These are phyloP conservation scores for Barnettozyma wickerhamii DNA, from an alignment of 805 yeast genomes.

Conservation along the genomic window DNA sequence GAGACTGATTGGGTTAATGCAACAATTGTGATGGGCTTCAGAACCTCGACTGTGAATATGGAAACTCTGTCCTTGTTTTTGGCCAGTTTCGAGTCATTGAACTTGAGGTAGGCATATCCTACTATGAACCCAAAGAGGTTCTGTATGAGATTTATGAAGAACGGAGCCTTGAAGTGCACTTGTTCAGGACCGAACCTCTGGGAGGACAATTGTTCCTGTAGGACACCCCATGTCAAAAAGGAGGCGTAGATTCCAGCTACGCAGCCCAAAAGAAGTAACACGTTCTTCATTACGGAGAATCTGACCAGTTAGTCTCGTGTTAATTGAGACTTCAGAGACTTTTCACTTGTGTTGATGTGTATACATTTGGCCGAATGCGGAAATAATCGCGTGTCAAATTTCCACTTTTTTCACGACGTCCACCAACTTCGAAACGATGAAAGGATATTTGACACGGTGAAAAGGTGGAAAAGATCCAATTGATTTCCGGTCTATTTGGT, in stretches of 20 bases:
- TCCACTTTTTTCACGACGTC: conserved; percentile 1
- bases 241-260: conserved; percentile 74
- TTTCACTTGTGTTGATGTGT: too few relatives aligned
- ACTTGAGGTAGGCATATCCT: conserved; percentile 55
- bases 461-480: too few relatives aligned
- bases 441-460: background rate
- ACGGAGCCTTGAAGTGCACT: conserved; percentile 65
- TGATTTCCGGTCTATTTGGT: too few relatives aligned
- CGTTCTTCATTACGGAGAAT: conserved; percentile 1
- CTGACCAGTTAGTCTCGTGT: too few relatives aligned
- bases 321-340: too few relatives aligned
- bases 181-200: conserved; percentile 59
- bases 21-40: conserved; percentile 21
- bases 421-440: background rate
- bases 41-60: conserved; percentile 12
- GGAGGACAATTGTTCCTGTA: conserved; percentile 84
- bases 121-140: conserved; percentile 65
- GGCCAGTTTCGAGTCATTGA: conserved; percentile 15
- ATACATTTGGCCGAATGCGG: conserved; percentile 2
- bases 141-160: conserved; percentile 73
- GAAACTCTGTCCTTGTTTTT: conserved; percentile 11
- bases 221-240: conserved; percentile 85
- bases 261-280: conserved; percentile 25
- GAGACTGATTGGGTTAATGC: conserved; percentile 66
- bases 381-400: conserved; percentile 2